These are phyloP conservation scores for Chenopodium suecicum DNA, from an alignment of 148 eudicot species.

Conservation along the genomic window DNA sequence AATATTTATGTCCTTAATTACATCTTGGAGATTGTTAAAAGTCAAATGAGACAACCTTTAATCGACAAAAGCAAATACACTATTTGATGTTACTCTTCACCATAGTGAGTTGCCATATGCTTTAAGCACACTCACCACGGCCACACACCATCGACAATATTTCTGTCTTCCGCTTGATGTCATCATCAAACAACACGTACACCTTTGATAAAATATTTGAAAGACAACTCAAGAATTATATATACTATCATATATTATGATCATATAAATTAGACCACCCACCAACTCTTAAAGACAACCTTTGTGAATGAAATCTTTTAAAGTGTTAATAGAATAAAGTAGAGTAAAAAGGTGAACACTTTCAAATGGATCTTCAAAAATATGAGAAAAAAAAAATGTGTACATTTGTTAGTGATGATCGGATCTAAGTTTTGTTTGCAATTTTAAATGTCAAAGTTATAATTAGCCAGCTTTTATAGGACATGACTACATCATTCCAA, in stretches of 20 bases:
- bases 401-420: neutral
- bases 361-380: neutral
- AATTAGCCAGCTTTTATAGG: neutral
- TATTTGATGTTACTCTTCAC: slow-evolving; percentile 3
- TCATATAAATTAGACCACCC: slow-evolving; percentile 2
- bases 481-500: slow-evolving; percentile 14
- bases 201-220: neutral
- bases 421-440: slow-evolving; percentile 13
- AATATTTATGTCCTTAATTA: too few relatives aligned
- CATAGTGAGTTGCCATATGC: slow-evolving; percentile 14
- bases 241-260: neutral
- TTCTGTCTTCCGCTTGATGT: slow-evolving; percentile 10
- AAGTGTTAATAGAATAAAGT: neutral
- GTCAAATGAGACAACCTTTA: too few relatives aligned
- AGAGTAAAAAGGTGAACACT: neutral
- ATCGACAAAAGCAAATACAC: too few relatives aligned
- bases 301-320: slow-evolving; percentile 9
- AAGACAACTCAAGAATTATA: neutral
- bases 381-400: neutral
- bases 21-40: too few relatives aligned
- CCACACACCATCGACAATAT: neutral
- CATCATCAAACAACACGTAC: slow-evolving; percentile 11
- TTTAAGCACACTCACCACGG: neutral
- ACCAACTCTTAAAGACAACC: slow-evolving; percentile 5
- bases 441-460: slow-evolving; percentile 11